Base-by-base conservation (phyloP, 148 eudicot species). In the Fagopyrum esculentum region DNA sequence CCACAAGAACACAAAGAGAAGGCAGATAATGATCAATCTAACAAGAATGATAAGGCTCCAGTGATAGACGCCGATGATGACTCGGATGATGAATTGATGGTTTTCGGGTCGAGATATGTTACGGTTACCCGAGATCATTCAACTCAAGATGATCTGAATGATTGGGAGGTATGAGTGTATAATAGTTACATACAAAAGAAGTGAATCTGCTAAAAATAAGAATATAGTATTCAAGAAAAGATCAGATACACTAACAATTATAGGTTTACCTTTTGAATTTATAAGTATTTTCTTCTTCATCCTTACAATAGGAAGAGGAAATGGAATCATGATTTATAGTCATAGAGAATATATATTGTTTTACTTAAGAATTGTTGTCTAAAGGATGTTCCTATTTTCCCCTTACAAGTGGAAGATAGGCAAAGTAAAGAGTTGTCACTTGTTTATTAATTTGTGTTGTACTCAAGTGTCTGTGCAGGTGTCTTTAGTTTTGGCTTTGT, bases 161-260 rank as follows among this genome's bases (percentile, higher is more conserved):
- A 80, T 29, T 84, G 89, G 89, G 91, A 83, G 56, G 54, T 69
- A 6, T 74, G 50, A 35, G 40, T 35, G 40, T 35, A 75, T 46
- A 50, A 3, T 45, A 45, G 35, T 30, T 30, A 49, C 6, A 44
- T 4, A 45, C 5, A n/a, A 16, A 10, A 45, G 52, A 13, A 71
- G 29, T n/a, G 54, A 71, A 6, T 71, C 44, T 71, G 71, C 9
- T 8, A 49, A 49, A 12, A 49, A 13, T 40, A 40, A 43, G 17
- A 46, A 26, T 56, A 1, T 56, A 56, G 61, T 10, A 56, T 56
- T 19, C 30, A 56, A 17, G 61, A 56, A 56, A 56, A 56, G 29
- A 56, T 56, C 8, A 16, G 29, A 56, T 56, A 7, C 61, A 19
- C 26, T 56, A 17, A 29, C 68, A 61, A 10, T 13, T 22, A 49